Conservation (phyloP, 345 rosid species). For the Citrus sinensis region DNA sequence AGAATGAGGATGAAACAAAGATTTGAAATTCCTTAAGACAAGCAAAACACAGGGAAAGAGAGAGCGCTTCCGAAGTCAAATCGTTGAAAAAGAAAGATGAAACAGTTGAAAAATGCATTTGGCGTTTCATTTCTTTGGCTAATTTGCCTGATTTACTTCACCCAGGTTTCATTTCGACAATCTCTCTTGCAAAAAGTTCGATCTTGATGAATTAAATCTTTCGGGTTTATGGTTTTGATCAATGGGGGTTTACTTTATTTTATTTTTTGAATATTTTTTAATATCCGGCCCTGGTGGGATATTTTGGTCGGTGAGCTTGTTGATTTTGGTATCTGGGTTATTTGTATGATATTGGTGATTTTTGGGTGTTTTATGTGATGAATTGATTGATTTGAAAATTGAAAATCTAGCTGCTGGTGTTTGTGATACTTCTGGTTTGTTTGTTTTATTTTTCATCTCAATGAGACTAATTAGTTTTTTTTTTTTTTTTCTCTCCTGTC, state of each 20-base stretch:
- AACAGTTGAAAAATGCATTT: conserved; percentile 58
- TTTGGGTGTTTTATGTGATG: background rate
- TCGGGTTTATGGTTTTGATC: background rate
- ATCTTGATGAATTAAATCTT: background rate
- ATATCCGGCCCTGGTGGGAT: background rate
- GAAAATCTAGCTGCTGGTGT: background rate
- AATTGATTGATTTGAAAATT: background rate
- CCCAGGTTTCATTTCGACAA: conserved; percentile 46
- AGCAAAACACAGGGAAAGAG: background rate
- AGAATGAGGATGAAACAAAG: background rate
- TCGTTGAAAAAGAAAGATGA: conserved; percentile 36
- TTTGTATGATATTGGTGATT: background rate
- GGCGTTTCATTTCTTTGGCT: conserved; percentile 90
- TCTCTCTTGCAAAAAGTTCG: background rate
- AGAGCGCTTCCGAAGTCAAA: background rate
- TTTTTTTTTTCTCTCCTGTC: background rate
- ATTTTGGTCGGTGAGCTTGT: background rate
- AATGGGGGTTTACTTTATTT: background rate
- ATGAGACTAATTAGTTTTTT: background rate
- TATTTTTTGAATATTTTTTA: background rate
- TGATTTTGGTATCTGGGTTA: background rate
- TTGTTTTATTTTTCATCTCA: background rate
- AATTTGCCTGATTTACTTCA: conserved; percentile 85
- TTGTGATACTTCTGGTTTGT: background rate
- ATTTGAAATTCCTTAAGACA: background rate